phyloP scores from a whole-genome alignment of 2,329 filamentous ascomycete species.

The Claviceps humidiphila region DNA sequence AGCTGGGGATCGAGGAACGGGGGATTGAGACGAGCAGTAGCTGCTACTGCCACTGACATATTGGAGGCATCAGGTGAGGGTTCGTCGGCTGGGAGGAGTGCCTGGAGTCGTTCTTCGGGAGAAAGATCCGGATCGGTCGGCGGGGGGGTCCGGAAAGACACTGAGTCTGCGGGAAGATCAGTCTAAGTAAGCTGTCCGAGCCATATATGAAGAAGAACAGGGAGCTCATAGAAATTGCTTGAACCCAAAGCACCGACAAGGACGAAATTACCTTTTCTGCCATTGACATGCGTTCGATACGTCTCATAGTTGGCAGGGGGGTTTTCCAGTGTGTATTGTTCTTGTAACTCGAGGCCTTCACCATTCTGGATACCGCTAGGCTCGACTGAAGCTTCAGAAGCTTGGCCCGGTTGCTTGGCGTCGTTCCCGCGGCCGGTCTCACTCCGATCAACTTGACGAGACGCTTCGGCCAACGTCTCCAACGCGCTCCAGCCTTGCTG shows the following conservation, averaged over 20 bases:
- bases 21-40: constrained; percentile 40
- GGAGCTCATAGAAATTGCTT: neutral
- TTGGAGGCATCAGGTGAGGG: constrained; percentile 31
- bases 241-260: constrained; percentile 7
- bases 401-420: constrained; percentile 17
- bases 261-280: constrained; percentile 12
- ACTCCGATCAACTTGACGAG: constrained; percentile 59
- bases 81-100: constrained; percentile 25
- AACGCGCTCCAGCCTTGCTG: constrained; percentile 63
- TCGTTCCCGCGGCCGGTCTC: constrained; percentile 42
- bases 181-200: neutral
- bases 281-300: constrained; percentile 11
- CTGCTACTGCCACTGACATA: constrained; percentile 43
- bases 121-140: constrained; percentile 23
- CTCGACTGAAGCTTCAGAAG: constrained; percentile 12
- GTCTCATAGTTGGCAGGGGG: constrained; percentile 36
- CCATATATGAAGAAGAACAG: neutral
- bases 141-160: constrained; percentile 12
- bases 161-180: constrained; percentile 3
- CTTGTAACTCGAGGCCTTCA: constrained; percentile 40
- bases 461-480: constrained; percentile 79
- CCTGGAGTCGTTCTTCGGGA: constrained; percentile 37
- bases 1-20: constrained; percentile 41
- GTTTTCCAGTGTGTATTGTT: constrained; percentile 46
- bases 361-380: constrained; percentile 12